Conservation (phyloP, 2,329 filamentous ascomycete genomes). For the Cladophialophora immunda region DNA sequence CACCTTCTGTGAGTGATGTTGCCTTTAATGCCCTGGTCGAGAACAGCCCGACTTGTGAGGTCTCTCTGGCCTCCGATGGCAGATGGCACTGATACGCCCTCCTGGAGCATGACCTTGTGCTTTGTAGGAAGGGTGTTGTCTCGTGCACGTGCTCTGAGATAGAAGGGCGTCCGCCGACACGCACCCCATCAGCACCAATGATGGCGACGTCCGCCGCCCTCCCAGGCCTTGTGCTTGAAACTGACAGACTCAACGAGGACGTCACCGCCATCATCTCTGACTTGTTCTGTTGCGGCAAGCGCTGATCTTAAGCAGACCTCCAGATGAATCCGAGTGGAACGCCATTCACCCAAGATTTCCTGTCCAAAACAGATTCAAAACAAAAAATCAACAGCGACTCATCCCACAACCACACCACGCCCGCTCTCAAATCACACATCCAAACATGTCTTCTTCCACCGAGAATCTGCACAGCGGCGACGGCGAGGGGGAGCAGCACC, state of each 20-base stretch:
- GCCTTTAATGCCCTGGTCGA: neutral
- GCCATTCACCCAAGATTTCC: constrained; percentile 13
- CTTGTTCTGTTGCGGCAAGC: neutral
- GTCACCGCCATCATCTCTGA: constrained; percentile 12
- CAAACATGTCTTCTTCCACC: constrained; percentile 12
- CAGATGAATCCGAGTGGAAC: neutral
- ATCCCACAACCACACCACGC: neutral
- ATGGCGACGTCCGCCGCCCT: neutral
- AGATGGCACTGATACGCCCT: neutral
- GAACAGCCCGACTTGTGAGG: neutral
- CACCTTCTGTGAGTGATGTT: neutral
- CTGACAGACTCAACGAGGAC: constrained; percentile 4
- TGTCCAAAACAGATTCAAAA: constrained; percentile 11
- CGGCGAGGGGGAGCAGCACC: constrained; percentile 2
- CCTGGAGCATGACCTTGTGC: neutral
- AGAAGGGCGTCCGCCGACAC: neutral
- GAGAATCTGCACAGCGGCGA: neutral
- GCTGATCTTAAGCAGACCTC: neutral
- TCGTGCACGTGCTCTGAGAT: too few relatives aligned
- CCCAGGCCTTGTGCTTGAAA: neutral
- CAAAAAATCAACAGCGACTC: constrained; percentile 11
- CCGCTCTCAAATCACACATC: neutral
- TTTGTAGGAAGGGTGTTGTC: neutral
- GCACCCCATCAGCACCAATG: neutral
- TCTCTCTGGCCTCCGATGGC: neutral